Base-by-base conservation (phyloP, 208 protist genomes). In the Crithidia sp. region DNA sequence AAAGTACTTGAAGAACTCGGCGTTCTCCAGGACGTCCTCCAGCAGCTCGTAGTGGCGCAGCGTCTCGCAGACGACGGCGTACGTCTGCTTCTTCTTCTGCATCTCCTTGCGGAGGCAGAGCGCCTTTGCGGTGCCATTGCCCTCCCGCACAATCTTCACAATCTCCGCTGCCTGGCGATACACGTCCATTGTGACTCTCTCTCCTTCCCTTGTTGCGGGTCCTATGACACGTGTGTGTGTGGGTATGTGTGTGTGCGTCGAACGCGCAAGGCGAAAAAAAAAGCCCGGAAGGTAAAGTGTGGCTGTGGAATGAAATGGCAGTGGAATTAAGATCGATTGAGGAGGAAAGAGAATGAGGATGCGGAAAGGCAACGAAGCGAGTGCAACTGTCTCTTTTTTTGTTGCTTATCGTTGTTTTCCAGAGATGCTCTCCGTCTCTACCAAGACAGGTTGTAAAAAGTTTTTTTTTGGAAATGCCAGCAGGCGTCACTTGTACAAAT, bases 11-110 rank as follows among this genome's bases (percentile, higher is more conserved):
- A 90, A 95, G 63, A 97, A 95, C 77, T 94, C 86, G 0, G 89
- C 79, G 28, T 82, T 78, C 62, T 89, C 83, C 8, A 97, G 82
- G 28, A 97, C 85, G 50, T 96, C 91, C 57, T 95, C 76, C 36
- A 97, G 74, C 41, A 97, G 81, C 58, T 97, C 88, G 78, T 93
- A 94, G 76, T 96, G 85, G 8, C 90, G 84, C 47, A 96, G 77
- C 19, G 94, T 97, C 71, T 96, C 92, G 66, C 90, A 95, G 4
- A 95, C 92, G 0, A 97, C 87, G n/a, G 94, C 94, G 76, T 97
- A 97, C 0, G 94, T 97, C 65, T 95, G 90, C 67, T 88, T 91
- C 76, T 97, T 97, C 77, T 96, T 97, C 58, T 97, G 92, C 83
- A 97, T 89, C 41, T 96, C 91, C 79, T 95, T 96, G n/a, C 89